Percentiles rank a stretch among this genome's conserved stretches.
These are phyloP conservation scores for Cadophora sp. DNA, from an alignment of 2,329 filamentous ascomycete genomes.

Conservation along the genomic window DNA sequence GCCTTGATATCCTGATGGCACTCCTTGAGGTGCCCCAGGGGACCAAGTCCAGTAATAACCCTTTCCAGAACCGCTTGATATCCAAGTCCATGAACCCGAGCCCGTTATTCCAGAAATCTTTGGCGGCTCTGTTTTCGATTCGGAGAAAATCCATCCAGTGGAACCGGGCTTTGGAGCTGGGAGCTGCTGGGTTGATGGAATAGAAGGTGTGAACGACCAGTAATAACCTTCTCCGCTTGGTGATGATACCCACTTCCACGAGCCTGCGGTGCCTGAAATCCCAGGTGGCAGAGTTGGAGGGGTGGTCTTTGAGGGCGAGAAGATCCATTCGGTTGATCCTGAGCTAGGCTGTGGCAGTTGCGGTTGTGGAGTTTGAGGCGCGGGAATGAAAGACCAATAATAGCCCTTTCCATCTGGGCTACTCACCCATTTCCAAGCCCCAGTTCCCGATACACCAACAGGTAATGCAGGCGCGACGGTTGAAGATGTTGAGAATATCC, in stretches of 20 bases:
- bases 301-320: slow-evolving; percentile 1
- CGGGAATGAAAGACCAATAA: not conserved
- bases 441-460: not conserved
- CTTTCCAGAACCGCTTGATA: not conserved
- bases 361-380: not conserved
- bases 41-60: slow-evolving; percentile 16
- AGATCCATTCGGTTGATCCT: slow-evolving; percentile 7
- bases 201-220: slow-evolving; percentile 11
- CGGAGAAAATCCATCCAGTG: slow-evolving; percentile 3
- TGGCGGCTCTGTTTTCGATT: not conserved
- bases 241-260: slow-evolving; percentile 10
- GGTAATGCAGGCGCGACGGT: not conserved
- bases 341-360: slow-evolving; percentile 1
- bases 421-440: not conserved
- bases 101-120: not conserved
- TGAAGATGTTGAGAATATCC: not conserved
- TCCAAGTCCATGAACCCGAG: slow-evolving; percentile 2
- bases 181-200: not conserved
- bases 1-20: not conserved
- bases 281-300: not conserved
- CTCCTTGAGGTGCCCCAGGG: not conserved
- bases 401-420: not conserved
- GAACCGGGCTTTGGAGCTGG: not conserved
- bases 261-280: not conserved
- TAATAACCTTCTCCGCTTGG: slow-evolving; percentile 5